Evolutionary conservation across 345 rosid genomes (phyloP), one percentile per base, ranked within the genome.

Genomic region (Moringa oleifera): DNA sequence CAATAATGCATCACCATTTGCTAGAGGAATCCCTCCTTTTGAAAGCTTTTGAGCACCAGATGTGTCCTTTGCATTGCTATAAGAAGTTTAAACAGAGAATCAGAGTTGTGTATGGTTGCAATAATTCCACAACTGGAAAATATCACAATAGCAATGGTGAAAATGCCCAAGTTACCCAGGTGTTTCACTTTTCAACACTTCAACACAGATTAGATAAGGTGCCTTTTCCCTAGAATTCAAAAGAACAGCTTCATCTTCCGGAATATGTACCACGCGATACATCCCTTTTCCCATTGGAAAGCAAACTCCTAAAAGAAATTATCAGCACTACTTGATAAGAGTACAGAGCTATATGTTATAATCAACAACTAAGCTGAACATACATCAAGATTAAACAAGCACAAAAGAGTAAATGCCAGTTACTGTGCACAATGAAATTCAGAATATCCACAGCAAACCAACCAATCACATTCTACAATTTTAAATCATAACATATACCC

Each of bases 161-260:
- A 15, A 41, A 41, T 45, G 15, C 41, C 56, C 63, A 41, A 58
- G 20, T 71, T 77, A 95, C 99, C 96, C 81, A 57, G 85, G 83
- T 58, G 72, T 71, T 68, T 91, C 99, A 68, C 91, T 71, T 81
- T 88, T 95, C 80, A 95, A 75, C 67, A 95, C 90, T 80, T 95
- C 99, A 49, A 79, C 80, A 6, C 90, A 95, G 54, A 95, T 90
- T 82, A 95, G 58, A 70, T 86, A 95, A 58, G 99, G 99, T 45
- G 99, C 99, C 78, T 95, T 95, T 81, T 95, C 99, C 80, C 99
- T 88, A 64, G 99, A 95, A 72, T 95, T 95, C 79, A 95, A 75
- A 68, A 95, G 95, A 77, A 88, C 87, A 73, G 90, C 93, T 84
- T 95, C 99, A 64, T 88, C 97, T 83, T 88, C 97, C 58, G 97